Base-by-base conservation (phyloP, 1,139 yeast species). In the Geotrichum candidum region DNA sequence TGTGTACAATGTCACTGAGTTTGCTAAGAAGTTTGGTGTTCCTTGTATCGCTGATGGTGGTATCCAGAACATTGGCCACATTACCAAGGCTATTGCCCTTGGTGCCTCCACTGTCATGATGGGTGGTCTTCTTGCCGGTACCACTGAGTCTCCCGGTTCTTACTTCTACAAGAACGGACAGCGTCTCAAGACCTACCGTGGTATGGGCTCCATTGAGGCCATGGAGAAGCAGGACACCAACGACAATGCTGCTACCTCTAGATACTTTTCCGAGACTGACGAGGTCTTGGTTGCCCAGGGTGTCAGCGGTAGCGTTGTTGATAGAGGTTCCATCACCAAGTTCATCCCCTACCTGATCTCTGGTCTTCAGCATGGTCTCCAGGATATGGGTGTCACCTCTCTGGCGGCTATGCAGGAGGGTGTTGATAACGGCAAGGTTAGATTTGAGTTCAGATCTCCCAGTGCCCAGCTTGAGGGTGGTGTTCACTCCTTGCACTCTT, bases 31-130 rank as follows among this genome's bases (percentile, higher is more conserved):
- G 75, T 90, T 90, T 74, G 97, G 96, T 73, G 92, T 90, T 68
- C 96, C 97, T 72, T 89, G 97, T 80, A 91, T 94, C 71, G 99
- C 99, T 69, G 99, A 94, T 77, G 99, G 99, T 83, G 99, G 99
- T 85, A 86, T 94, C 73, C 94, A 92, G 78, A 95, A 94, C 83
- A 91, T 95, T 79, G 99, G 99, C 69, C 99, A 94, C 82, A 90
- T 95, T 75, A 88, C 95, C 72, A 94, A 94, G 81, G 99, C 99
- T 63, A 79, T 94, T 71, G 95, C 98, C 65, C 82, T 94, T 66
- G 99, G 99, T 78, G 97, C 99, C 50, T 90, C 98, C 23, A 83
- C 89, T 78, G 97, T 92, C 69, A 94, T 94, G 99, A 95, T 94
- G 99, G 99, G 99, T 75, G 96, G 98, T 79, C 87, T 94, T 83